Evolutionary conservation across 352 stramenopile genomes (phyloP).

Genomic region (Pilasporangium apinafurcum): DNA sequence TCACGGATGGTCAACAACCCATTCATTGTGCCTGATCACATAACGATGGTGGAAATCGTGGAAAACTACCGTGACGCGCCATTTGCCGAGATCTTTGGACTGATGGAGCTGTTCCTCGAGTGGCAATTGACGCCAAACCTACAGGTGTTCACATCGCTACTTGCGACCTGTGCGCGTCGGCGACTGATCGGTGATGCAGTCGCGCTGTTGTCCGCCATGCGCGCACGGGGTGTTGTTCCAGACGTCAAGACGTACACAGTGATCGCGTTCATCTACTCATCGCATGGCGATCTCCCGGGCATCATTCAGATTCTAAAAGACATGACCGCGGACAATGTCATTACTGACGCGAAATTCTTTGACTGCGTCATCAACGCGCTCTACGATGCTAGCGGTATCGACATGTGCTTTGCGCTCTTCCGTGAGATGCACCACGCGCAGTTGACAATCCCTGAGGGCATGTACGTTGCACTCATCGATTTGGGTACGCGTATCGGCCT

Average conservation of each 20-base stretch:
- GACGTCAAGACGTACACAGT: conserved; percentile 69
- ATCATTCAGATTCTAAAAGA: conserved; percentile 39
- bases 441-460: conserved; percentile 36
- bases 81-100: conserved; percentile 53
- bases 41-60: conserved; percentile 78
- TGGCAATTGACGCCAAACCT: conserved; percentile 44
- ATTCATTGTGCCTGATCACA: conserved; percentile 44
- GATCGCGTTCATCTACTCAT: conserved; percentile 56
- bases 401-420: conserved; percentile 69
- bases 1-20: conserved; percentile 49
- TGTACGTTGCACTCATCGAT: conserved; percentile 55
- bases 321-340: conserved; percentile 27
- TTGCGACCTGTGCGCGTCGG: conserved; percentile 58
- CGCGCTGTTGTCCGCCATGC: conserved; percentile 51
- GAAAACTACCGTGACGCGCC: conserved; percentile 56
- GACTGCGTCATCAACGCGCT: conserved; percentile 54
- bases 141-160: conserved; percentile 70
- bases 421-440: conserved; percentile 35
- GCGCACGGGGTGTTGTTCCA: conserved; percentile 21
- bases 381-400: conserved; percentile 47
- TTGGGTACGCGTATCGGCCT: conserved; percentile 54
- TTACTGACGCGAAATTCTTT: conserved; percentile 52
- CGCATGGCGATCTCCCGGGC: conserved; percentile 39
- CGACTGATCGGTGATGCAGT: conserved; percentile 47
- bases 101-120: conserved; percentile 71